phyloP scores from a whole-genome alignment of 768 basidiomycete genomes.

The Phylloporus sp. region DNA sequence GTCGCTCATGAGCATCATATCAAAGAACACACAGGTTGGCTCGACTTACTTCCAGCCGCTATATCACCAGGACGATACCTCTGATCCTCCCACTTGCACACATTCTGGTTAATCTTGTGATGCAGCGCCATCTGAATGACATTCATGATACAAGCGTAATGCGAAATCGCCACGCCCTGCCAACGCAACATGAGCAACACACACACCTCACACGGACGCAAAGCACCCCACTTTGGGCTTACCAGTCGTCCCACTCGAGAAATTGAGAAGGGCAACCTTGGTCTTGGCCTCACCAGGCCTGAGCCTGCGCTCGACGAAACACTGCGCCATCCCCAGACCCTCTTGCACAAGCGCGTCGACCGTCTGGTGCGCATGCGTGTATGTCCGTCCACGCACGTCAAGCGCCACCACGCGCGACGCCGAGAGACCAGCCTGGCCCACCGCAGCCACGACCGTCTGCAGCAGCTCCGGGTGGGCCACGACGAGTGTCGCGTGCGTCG shows the following conservation, averaged over 20 bases:
- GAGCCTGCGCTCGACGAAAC: constrained; percentile 46
- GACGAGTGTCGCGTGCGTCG: constrained; percentile 25
- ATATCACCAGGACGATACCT: constrained; percentile 53
- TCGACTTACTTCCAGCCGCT: constrained; percentile 49
- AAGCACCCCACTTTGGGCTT: constrained; percentile 27
- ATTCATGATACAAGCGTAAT: constrained; percentile 62
- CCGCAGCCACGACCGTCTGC: constrained; percentile 28
- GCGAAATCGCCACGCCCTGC: constrained; percentile 65
- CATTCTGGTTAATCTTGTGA: constrained; percentile 40
- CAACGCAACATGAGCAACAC: background rate
- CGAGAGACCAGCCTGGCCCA: constrained; percentile 28
- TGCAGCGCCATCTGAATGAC: constrained; percentile 56
- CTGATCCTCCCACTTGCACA: constrained; percentile 36
- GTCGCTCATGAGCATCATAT: constrained; percentile 7
- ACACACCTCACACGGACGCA: no score
- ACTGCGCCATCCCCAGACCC: constrained; percentile 30
- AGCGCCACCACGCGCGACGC: constrained; percentile 28
- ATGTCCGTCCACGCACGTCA: constrained; percentile 15
- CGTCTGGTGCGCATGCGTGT: constrained; percentile 19
- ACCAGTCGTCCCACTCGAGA: constrained; percentile 77
- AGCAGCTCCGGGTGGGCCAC: constrained; percentile 30
- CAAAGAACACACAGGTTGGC: background rate
- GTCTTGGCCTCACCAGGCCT: constrained; percentile 55
- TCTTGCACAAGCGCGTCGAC: constrained; percentile 50
- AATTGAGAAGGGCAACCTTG: constrained; percentile 62